phyloP scores from a whole-genome alignment of 2,329 filamentous ascomycete genomes.

The Alternaria viburni region DNA sequence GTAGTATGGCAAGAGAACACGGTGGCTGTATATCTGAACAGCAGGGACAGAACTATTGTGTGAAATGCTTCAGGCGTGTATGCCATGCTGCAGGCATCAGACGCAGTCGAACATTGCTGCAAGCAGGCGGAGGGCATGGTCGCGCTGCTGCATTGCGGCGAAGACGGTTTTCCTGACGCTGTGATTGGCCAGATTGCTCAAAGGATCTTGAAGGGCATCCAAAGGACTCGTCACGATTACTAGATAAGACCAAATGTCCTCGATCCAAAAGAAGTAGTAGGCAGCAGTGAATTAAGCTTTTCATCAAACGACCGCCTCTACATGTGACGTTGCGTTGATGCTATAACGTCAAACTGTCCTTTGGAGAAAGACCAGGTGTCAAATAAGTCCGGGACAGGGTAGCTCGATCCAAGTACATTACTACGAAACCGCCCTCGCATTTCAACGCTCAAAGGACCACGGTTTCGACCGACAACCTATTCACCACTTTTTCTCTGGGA shows the following conservation, averaged over 20 bases:
- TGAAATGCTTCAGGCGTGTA: not conserved
- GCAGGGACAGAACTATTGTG: not conserved
- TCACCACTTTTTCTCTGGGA: conserved; percentile 23
- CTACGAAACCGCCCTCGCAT: conserved; percentile 22
- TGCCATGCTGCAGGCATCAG: not conserved
- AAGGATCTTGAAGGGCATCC: conserved; percentile 4
- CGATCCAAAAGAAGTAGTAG: conserved; percentile 6
- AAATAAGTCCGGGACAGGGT: conserved; percentile 27
- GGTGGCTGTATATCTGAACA: not conserved
- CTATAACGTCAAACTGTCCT: conserved; percentile 41
- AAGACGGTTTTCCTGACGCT: conserved; percentile 17
- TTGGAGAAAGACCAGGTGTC: conserved; percentile 40
- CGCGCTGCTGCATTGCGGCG: conserved; percentile 10
- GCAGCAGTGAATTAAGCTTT: conserved; percentile 19
- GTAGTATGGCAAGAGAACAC: conserved; percentile 1
- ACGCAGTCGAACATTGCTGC: not conserved
- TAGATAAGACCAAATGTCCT: conserved; percentile 9
- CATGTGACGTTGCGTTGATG: conserved; percentile 21
- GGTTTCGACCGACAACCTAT: conserved; percentile 14
- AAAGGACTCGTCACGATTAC: not conserved
- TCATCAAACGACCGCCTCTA: conserved; percentile 15
- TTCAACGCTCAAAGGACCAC: conserved; percentile 25
- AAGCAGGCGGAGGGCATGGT: not conserved
- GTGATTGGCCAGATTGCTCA: conserved; percentile 14
- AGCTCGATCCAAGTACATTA: conserved; percentile 27